phyloP scores from a whole-genome alignment of 768 basidiomycete species.

The Lyophyllum decastes region DNA sequence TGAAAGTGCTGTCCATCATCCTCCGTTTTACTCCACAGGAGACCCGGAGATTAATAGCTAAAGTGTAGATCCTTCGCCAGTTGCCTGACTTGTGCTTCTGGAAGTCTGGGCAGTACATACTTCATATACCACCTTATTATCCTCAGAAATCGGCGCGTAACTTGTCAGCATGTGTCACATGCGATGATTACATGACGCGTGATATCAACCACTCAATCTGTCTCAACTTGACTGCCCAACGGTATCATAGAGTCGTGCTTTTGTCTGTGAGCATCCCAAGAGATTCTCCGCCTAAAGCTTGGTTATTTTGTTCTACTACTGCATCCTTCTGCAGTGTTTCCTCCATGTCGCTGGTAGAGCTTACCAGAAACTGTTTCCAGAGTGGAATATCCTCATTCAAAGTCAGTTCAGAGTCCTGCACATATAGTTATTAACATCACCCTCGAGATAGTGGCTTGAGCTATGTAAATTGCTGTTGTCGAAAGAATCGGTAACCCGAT shows the following conservation, averaged over 20 bases:
- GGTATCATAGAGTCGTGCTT: no score
- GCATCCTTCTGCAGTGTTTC: neutral
- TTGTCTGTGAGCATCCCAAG: neutral
- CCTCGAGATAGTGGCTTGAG: conserved; percentile 58
- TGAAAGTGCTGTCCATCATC: conserved; percentile 90
- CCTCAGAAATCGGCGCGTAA: neutral
- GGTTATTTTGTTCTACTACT: neutral
- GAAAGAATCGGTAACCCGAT: conserved; percentile 42
- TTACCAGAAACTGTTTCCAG: conserved; percentile 76
- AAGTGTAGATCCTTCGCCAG: conserved; percentile 50
- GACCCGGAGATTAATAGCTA: conserved; percentile 84
- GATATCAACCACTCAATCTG: neutral
- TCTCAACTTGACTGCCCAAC: no score
- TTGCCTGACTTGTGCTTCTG: neutral
- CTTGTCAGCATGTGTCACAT: no score
- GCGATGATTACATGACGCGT: conserved; percentile 9
- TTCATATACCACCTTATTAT: neutral
- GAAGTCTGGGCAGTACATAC: no score
- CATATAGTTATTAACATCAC: neutral
- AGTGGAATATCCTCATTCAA: conserved; percentile 65
- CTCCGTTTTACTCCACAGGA: conserved; percentile 95
- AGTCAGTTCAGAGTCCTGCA: conserved; percentile 37
- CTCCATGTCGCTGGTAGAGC: conserved; percentile 64
- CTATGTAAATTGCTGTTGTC: conserved; percentile 64
- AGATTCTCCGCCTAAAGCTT: neutral